These are phyloP conservation scores for Dissophora ornata DNA, from an alignment of 192 early-diverging fungal genomes.

Conservation along the genomic window DNA sequence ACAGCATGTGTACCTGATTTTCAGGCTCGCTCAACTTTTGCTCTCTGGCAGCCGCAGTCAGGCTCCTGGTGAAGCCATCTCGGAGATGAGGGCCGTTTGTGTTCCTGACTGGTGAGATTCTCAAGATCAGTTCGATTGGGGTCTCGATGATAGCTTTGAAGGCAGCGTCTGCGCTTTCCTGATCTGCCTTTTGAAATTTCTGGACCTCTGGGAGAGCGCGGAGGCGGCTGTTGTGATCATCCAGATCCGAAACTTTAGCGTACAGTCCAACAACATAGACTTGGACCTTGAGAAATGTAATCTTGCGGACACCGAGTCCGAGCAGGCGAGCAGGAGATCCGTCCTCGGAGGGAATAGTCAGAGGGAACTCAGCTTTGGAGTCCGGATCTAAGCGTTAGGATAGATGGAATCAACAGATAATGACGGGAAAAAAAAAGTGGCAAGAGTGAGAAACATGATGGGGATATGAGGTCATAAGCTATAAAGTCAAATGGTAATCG, in stretches of 20 bases:
- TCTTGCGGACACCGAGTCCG: conserved; percentile 64
- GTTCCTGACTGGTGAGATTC: conserved; percentile 55
- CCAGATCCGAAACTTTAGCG: conserved; percentile 58
- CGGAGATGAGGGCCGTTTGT: conserved; percentile 67
- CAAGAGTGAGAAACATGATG: too few species aligned
- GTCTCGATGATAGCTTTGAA: conserved; percentile 25
- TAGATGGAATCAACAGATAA: too few species aligned
- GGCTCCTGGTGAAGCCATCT: conserved; percentile 63
- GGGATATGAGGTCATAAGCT: conserved; percentile 4
- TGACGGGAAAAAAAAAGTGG: too few species aligned
- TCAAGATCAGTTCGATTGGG: conserved; percentile 16
- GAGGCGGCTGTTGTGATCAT: conserved; percentile 44
- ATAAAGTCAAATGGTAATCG: too few species aligned
- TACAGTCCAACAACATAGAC: conserved; percentile 68
- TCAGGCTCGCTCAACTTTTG: conserved; percentile 55
- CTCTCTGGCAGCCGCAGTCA: conserved; percentile 57
- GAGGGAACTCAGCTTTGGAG: conserved; percentile 53
- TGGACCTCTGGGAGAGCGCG: conserved; percentile 53
- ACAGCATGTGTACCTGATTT: conserved; percentile 49
- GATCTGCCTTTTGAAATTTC: conserved; percentile 59
- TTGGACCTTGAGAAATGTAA: conserved; percentile 65
- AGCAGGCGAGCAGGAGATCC: conserved; percentile 59
- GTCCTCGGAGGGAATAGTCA: conserved; percentile 50
- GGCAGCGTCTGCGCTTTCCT: conserved; percentile 18
- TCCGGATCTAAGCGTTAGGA: conserved; percentile 56